Conservation (phyloP, 306 rosid genomes). For the Echinosophora koreensis region DNA sequence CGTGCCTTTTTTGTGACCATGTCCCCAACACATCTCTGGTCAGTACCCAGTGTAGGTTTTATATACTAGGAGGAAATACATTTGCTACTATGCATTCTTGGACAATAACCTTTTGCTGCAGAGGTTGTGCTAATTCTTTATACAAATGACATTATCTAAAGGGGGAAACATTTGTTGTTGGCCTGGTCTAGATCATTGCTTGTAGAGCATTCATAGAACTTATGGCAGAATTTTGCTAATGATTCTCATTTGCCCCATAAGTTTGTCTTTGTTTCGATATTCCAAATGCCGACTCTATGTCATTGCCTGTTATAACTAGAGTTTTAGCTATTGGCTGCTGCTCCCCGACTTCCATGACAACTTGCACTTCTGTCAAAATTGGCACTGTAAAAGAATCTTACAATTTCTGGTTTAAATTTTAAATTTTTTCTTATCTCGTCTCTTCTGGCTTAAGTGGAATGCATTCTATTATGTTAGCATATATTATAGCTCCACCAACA, state of each 20-base stretch:
- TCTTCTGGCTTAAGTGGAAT: background rate
- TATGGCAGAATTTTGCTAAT: conserved; percentile 8
- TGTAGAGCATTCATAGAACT: conserved; percentile 9
- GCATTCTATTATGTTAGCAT: background rate
- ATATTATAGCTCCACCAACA: background rate
- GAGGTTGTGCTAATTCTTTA: conserved; percentile 25
- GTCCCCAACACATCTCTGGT: conserved; percentile 99
- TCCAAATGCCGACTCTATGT: background rate
- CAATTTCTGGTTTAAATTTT: background rate
- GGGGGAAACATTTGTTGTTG: background rate
- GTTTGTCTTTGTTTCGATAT: conserved; percentile 9
- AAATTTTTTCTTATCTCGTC: background rate
- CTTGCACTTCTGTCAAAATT: background rate
- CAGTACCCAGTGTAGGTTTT: conserved; percentile 38
- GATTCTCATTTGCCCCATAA: background rate
- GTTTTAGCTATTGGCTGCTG: background rate
- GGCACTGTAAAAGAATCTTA: background rate
- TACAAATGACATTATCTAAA: conserved; percentile 9
- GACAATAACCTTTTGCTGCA: conserved; percentile 24
- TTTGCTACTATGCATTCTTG: conserved; percentile 27
- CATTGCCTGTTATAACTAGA: background rate
- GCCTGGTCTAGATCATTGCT: conserved; percentile 29
- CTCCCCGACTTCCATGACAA: background rate
- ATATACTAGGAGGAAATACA: conserved; percentile 3
- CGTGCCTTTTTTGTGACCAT: conserved; percentile 82